Evolutionary conservation across 2,329 filamentous ascomycete species (phyloP).

Genomic region (Aspergillus transmontanensis): DNA sequence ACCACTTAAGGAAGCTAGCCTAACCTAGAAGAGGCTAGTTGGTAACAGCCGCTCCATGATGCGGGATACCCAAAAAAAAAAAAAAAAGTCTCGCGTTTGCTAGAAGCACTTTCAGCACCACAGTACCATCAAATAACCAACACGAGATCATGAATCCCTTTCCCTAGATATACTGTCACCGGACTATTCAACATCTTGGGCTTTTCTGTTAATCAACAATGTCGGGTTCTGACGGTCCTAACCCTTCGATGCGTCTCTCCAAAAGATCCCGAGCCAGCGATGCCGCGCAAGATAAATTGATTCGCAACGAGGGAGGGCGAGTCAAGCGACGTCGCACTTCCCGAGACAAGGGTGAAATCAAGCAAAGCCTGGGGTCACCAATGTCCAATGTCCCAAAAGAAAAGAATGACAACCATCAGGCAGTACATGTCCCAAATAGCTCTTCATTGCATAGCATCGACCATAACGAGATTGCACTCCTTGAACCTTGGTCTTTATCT

Average conservation of each 20-base stretch:
- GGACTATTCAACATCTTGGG: too few relatives aligned
- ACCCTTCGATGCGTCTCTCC: constrained; percentile 23
- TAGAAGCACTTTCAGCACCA: not conserved
- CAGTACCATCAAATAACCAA: not conserved
- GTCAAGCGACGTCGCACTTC: constrained; percentile 37
- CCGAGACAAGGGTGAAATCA: constrained; percentile 16
- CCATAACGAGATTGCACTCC: constrained; percentile 13
- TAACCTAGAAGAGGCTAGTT: not conserved
- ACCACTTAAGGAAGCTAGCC: not conserved
- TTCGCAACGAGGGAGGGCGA: constrained; percentile 26
- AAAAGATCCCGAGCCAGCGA: constrained; percentile 37
- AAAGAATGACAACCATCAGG: not conserved
- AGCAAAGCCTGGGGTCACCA: constrained; percentile 20
- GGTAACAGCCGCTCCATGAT: not conserved
- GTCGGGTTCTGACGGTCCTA: constrained; percentile 15
- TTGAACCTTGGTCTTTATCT: constrained; percentile 50
- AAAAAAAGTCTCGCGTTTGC: not conserved
- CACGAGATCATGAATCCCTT: not conserved
- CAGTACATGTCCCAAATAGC: not conserved
- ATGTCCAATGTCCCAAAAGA: not conserved
- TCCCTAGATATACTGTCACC: not conserved
- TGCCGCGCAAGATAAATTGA: constrained; percentile 26
- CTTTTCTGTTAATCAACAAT: constrained; percentile 8
- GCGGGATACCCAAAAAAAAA: not conserved
- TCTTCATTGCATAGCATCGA: constrained; percentile 15